Conservation (phyloP, 768 basidiomycete genomes). For the Pisolithus albus region DNA sequence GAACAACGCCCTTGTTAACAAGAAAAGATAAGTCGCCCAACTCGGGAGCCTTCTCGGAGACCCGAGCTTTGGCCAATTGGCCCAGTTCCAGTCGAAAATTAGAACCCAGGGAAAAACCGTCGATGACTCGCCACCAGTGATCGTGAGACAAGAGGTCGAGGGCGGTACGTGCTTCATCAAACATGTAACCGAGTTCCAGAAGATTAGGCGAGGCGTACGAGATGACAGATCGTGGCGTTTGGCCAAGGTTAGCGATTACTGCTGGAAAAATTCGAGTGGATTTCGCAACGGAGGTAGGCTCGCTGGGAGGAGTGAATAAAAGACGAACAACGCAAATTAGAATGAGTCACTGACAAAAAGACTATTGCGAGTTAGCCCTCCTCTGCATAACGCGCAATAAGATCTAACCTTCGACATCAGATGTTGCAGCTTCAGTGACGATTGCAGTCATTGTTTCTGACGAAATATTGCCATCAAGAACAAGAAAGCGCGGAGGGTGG, state of each 20-base stretch:
- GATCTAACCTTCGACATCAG: conserved; percentile 48
- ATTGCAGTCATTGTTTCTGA: conserved; percentile 45
- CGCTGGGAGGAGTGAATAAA: conserved; percentile 40
- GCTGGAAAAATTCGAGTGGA: conserved; percentile 64
- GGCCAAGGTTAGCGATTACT: conserved; percentile 35
- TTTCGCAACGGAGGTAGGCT: conserved; percentile 90
- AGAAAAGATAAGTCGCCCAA: conserved; percentile 55
- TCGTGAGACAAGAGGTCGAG: conserved; percentile 46
- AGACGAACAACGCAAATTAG: neutral
- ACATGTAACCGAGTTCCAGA: conserved; percentile 63
- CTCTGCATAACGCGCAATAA: neutral
- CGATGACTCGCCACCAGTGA: conserved; percentile 59
- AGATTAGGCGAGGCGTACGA: conserved; percentile 81
- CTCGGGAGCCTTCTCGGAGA: conserved; percentile 33
- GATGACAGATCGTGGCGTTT: conserved; percentile 39
- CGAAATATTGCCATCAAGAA: conserved; percentile 72
- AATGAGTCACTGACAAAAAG: conserved; percentile 55
- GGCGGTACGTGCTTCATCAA: conserved; percentile 41
- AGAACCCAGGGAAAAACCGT: conserved; percentile 58
- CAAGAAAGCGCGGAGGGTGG: conserved; percentile 52
- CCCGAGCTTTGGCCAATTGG: conserved; percentile 44
- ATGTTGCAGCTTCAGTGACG: conserved; percentile 42
- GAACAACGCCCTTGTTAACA: conserved; percentile 61
- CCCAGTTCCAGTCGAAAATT: conserved; percentile 63
- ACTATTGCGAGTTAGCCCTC: conserved; percentile 34